Base-by-base conservation (phyloP, 1,139 yeast species). In the Yamadazyma membranifaciens region DNA sequence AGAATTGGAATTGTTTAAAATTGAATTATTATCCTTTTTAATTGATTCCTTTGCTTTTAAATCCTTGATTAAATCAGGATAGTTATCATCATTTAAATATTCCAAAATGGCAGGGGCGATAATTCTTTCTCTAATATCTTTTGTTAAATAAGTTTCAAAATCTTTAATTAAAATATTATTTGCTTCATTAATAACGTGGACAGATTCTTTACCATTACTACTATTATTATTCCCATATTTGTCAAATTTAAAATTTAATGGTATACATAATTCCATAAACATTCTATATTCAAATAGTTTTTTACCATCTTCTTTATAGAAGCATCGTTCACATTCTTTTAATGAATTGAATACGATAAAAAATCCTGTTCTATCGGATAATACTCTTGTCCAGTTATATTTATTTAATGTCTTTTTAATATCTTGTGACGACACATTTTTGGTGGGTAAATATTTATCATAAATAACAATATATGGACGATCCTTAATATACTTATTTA, bases 61-160 rank as follows among this genome's bases (percentile, higher is more conserved):
- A 32, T 73, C 75, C n/a, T 68, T 68, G 26, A 80, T 62, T 20
- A 79, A 50, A 2, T 69, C 71, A 0, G 86, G 82, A 51, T 80
- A 83, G 38, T 76, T 75, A 3, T 76, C 78, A 35, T 80, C 83
- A 44, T 77, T 75, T 47, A 88, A 68, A 14, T 76, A 64, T 27
- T 82, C 84, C 40, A 85, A 69, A 13, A 88, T 76, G 1, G 75
- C 72, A 0, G 95, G 91, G 0, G 88, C 91, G 28, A 87, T 75
- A 5, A 86, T 66, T 48, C 89, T 77, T 53, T 83, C 92, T 52
- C 87, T 71, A 28, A 88, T 77, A 61, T 88, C 96, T 46, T 84
- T 83, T 29, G 81, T 65, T 39, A 88, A 61, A 40, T 83, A 80
- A 5, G 70, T 65, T 47, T 78, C 79, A 41, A 88, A 72, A 47